Conservation (phyloP, 371 early-diverging fungal species). For the Mortierella sp. region DNA sequence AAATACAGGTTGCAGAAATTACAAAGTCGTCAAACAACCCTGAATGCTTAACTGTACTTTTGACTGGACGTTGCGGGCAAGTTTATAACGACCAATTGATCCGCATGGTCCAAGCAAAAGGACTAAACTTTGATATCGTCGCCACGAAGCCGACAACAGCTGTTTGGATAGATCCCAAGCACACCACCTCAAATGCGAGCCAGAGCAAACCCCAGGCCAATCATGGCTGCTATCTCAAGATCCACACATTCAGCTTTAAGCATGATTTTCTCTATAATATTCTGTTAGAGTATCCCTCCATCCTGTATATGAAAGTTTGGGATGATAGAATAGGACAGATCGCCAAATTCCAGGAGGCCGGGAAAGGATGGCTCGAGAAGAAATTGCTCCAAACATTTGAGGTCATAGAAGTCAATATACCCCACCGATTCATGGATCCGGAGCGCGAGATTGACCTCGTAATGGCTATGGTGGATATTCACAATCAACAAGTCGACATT, state of each 20-base stretch:
- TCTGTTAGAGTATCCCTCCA: conserved; percentile 28
- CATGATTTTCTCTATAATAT: conserved; percentile 37
- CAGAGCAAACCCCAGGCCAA: background rate
- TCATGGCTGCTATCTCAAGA: conserved; percentile 21
- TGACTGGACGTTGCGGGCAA: conserved; percentile 31
- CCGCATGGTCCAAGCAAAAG: conserved; percentile 24
- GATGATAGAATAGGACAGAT: conserved; percentile 39
- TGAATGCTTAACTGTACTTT: conserved; percentile 31
- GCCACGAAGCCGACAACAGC: conserved; percentile 33
- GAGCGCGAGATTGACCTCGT: conserved; percentile 18
- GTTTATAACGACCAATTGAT: conserved; percentile 21
- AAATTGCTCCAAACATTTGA: conserved; percentile 23
- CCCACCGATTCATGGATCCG: conserved; percentile 15
- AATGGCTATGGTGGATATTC: conserved; percentile 22
- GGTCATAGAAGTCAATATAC: conserved; percentile 8
- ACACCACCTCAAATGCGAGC: background rate
- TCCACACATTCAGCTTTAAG: conserved; percentile 42
- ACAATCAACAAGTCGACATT: conserved; percentile 29
- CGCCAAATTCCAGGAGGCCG: conserved; percentile 26
- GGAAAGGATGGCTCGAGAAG: conserved; percentile 21
- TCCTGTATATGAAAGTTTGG: conserved; percentile 38
- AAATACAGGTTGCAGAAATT: conserved; percentile 19
- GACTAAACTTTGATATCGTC: conserved; percentile 39
- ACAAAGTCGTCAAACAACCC: conserved; percentile 19
- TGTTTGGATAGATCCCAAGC: conserved; percentile 16